A percentile compares a stretch with the other conserved stretches of the same genome.
Conservation (phyloP, 768 basidiomycete genomes). For the Mrakia hoshinonis region DNA sequence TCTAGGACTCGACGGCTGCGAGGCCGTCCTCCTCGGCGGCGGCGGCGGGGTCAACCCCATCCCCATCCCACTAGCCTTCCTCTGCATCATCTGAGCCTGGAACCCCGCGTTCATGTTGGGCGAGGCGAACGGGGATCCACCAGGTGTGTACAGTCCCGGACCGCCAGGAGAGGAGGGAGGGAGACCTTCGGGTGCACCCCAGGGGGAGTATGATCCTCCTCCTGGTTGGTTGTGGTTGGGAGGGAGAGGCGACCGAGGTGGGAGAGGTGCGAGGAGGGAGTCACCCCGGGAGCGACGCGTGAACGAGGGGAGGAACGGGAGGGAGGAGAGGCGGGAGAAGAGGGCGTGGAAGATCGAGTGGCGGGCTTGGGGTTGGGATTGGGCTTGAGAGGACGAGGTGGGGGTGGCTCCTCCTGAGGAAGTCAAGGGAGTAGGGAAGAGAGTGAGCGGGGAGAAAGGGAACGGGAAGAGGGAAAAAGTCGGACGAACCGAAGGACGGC, state of each 20-base stretch:
- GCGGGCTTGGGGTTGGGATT: background rate
- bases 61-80: background rate
- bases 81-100: background rate
- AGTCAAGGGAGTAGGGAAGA: background rate
- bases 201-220: background rate
- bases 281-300: background rate
- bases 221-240: background rate
- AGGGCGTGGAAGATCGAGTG: slow-evolving; percentile 2
- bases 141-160: background rate
- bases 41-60: slow-evolving; percentile 2
- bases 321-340: background rate
- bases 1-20: background rate
- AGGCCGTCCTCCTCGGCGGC: background rate
- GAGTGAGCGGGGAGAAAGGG: background rate
- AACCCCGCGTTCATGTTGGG: background rate
- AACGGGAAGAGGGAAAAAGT: background rate
- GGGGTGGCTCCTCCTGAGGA: background rate
- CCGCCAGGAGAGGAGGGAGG: background rate
- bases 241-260: background rate
- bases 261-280: slow-evolving; percentile 1
- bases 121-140: background rate
- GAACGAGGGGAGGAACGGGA: background rate
- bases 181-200: background rate
- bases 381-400: background rate
- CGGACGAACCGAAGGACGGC: slow-evolving; percentile 45